Evolutionary conservation across 2,329 filamentous ascomycete species (phyloP), one percentile per base, ranked within the genome.

Genomic region (Colletotrichum lindemuthianum): DNA sequence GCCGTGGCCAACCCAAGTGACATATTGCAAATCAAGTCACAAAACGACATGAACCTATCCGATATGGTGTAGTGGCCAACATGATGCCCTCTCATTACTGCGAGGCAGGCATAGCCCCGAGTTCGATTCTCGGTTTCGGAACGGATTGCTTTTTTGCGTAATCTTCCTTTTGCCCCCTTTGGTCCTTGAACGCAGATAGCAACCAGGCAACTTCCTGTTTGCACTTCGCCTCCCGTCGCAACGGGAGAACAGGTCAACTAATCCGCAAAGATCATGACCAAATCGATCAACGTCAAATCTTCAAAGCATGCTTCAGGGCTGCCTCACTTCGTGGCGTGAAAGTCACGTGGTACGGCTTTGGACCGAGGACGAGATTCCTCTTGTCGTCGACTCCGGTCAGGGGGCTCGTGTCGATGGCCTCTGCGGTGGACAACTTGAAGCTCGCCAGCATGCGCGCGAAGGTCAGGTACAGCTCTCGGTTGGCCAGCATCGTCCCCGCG

Each of bases 381-480:
- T 50, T 37, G 36, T 65, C 61, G n/a, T 33, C 61, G 34, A 52
- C 57, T 2, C 61, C 61, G 10, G 61, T 65, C 9, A 65, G 33
- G 16, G 63, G 61, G 24, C 55, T 53, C 3, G 56, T 43, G 41
- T 57, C 47, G 15, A 60, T 65, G 16, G 47, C 59, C 5, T 68
- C 66, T 1, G 72, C 71, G 2, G 74, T 70, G 1, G 80, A 72
- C 66, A 86, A 80, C 40, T 76, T 73, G 69, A 84, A 86, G 2
- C 82, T 80, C 8, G 78, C 78, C 59, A 86, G 79, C 51, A 86
- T 75, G 3, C 84, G 78, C 44, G 85, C 69, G 65, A 84, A 85
- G 0, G 81, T 81, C 3, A 81, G 82, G 71, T 82, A 86, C 4
- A 86, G 77, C 63, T 85, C 83, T 6, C 83, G 81, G 66, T 84